Conservation (phyloP, 2,329 filamentous ascomycete species). For the Reticulascus tulasneorum region DNA sequence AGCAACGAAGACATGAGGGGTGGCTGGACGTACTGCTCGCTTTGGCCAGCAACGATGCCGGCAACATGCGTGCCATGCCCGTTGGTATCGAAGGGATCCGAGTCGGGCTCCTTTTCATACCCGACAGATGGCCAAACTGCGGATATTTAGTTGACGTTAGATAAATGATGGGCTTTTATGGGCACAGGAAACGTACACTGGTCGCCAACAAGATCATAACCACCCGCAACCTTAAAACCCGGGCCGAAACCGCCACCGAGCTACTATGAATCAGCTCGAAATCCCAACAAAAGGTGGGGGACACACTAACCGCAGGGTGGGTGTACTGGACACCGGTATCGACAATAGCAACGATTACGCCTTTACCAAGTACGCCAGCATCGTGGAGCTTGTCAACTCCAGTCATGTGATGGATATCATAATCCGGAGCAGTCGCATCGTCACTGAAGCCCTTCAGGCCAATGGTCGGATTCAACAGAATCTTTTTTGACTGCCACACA, state of each 20-base stretch:
- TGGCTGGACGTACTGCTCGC: too few relatives aligned
- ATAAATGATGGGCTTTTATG: slow-evolving; percentile 6
- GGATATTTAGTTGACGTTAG: background rate
- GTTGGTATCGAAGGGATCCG: slow-evolving; percentile 28
- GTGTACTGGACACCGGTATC: slow-evolving; percentile 10
- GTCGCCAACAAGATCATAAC: slow-evolving; percentile 9
- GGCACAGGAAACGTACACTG: slow-evolving; percentile 13
- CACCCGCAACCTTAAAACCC: slow-evolving; percentile 10
- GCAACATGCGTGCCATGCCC: slow-evolving; percentile 34
- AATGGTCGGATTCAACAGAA: slow-evolving; percentile 3
- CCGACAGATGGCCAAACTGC: slow-evolving; percentile 14
- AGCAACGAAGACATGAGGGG: background rate
- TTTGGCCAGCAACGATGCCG: slow-evolving; percentile 19
- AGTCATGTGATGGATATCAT: slow-evolving; percentile 32
- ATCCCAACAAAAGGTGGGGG: background rate
- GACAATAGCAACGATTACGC: slow-evolving; percentile 7
- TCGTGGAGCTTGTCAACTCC: slow-evolving; percentile 34
- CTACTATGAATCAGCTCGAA: background rate
- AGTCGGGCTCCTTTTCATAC: slow-evolving; percentile 25
- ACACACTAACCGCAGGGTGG: slow-evolving; percentile 6
- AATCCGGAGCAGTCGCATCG: slow-evolving; percentile 19
- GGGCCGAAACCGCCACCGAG: slow-evolving; percentile 9
- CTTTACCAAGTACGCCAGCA: slow-evolving; percentile 21
- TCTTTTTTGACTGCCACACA: slow-evolving; percentile 10
- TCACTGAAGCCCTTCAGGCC: slow-evolving; percentile 2